Conservation (phyloP, 2,329 filamentous ascomycete genomes). For the Elsinoe fawcettii region DNA sequence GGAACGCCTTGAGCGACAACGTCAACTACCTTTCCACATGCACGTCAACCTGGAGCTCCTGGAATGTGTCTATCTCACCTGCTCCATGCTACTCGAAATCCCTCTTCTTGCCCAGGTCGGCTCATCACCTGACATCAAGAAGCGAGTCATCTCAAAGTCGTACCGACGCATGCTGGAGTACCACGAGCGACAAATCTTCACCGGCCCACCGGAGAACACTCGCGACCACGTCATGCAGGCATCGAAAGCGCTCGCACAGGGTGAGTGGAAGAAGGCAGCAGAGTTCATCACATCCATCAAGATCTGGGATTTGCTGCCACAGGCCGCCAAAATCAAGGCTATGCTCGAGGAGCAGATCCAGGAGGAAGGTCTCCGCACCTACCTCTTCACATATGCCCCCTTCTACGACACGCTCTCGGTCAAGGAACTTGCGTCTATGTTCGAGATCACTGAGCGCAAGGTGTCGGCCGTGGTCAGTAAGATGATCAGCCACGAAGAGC, state of each 20-base stretch:
- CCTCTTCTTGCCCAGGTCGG: slow-evolving; percentile 93
- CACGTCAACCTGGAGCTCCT: slow-evolving; percentile 98
- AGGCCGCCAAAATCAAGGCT: slow-evolving; percentile 84
- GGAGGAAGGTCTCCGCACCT: slow-evolving; percentile 94
- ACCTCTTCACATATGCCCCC: slow-evolving; percentile 97
- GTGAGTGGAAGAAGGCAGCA: slow-evolving; percentile 97
- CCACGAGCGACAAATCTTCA: slow-evolving; percentile 98
- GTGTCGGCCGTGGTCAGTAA: slow-evolving; percentile 93
- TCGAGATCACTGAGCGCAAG: slow-evolving; percentile 85
- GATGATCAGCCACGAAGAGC: slow-evolving; percentile 99
- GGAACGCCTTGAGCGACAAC: slow-evolving; percentile 92
- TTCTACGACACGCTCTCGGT: slow-evolving; percentile 97
- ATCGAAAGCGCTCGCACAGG: slow-evolving; percentile 89
- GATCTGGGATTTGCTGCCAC: slow-evolving; percentile 98
- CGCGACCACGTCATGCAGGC: slow-evolving; percentile 99
- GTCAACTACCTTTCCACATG: slow-evolving; percentile 99
- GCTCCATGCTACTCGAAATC: slow-evolving; percentile 98
- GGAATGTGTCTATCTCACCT: slow-evolving; percentile 96
- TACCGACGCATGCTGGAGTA: slow-evolving; percentile 99
- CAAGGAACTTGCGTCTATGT: slow-evolving; percentile 81
- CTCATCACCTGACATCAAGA: slow-evolving; percentile 92
- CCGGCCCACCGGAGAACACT: slow-evolving; percentile 95
- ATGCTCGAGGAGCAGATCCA: slow-evolving; percentile 99
- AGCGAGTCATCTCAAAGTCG: slow-evolving; percentile 97
- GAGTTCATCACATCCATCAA: slow-evolving; percentile 95